These are phyloP conservation scores for Xylaria castorea DNA, from an alignment of 495 filamentous ascomycete species.

Conservation along the genomic window DNA sequence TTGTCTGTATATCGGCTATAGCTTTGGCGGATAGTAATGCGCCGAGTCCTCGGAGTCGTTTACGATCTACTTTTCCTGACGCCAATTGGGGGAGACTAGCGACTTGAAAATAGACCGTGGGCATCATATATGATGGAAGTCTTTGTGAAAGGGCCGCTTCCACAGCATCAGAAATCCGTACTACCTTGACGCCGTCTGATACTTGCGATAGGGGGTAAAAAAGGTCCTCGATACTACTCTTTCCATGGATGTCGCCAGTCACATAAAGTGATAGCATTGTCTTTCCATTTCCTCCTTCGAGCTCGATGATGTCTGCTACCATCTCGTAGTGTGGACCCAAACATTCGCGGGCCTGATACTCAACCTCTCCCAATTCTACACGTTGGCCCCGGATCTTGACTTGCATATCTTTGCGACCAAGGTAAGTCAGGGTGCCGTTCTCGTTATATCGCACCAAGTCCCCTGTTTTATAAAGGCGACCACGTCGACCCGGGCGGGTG, in stretches of 20 bases:
- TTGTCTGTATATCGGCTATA: background rate
- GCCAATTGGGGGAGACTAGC: background rate
- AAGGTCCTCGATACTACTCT: background rate
- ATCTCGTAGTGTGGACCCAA: background rate
- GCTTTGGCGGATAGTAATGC: background rate
- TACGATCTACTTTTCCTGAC: slow-evolving; percentile 1
- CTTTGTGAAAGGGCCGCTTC: background rate
- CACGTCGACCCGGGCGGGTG: background rate
- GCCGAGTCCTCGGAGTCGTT: slow-evolving; percentile 29
- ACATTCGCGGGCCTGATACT: slow-evolving; percentile 34
- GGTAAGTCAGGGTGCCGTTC: slow-evolving; percentile 48
- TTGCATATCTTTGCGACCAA: slow-evolving; percentile 52
- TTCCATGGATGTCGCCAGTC: no score
- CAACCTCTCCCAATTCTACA: slow-evolving; percentile 54
- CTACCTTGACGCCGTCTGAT: background rate
- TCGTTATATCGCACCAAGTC: slow-evolving; percentile 44
- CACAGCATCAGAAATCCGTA: background rate
- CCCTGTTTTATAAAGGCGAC: slow-evolving; percentile 48
- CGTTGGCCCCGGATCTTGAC: slow-evolving; percentile 54
- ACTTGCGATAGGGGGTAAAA: background rate
- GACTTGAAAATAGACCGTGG: slow-evolving; percentile 48
- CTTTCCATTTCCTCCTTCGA: background rate
- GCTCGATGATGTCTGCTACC: background rate
- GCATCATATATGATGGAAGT: slow-evolving; percentile 59
- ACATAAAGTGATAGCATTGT: background rate